These are phyloP conservation scores for Domatiomyces catenatus DNA, from an alignment of 2,329 filamentous ascomycete species.

Conservation along the genomic window DNA sequence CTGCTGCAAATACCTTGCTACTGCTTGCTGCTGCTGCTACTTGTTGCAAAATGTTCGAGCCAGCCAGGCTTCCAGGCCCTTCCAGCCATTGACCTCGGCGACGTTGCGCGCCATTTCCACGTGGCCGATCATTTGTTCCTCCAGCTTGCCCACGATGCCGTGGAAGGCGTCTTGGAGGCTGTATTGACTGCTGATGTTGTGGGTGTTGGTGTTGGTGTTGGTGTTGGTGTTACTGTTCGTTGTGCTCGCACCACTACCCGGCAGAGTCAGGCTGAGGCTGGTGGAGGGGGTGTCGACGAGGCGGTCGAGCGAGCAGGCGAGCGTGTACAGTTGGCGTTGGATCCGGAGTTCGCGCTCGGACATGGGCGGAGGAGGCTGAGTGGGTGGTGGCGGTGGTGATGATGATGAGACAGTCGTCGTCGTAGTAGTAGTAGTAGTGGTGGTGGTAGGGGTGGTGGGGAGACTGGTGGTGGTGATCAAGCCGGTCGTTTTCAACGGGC, in stretches of 20 bases:
- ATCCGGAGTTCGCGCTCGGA: not conserved
- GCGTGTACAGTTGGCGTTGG: not conserved
- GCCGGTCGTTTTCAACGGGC: not conserved
- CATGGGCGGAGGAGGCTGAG: no score
- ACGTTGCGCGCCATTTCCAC: conserved; percentile 8
- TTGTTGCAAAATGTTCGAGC: conserved; percentile 2
- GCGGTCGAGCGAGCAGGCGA: not conserved
- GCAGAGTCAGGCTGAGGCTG: not conserved
- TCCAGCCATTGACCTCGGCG: conserved; percentile 8
- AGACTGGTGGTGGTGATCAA: not conserved
- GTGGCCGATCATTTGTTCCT: conserved; percentile 7
- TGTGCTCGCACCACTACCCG: no score
- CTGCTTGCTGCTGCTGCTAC: not conserved
- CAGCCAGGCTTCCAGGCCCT: conserved; percentile 8
- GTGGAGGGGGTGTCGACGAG: not conserved
- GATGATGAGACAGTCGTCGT: not conserved
- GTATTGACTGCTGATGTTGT: not conserved
- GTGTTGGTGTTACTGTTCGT: no score
- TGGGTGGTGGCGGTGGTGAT: not conserved
- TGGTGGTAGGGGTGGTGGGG: no score
- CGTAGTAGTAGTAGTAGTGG: no score
- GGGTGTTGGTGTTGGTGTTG: not conserved
- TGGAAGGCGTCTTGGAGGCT: conserved; percentile 3
- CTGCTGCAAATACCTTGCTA: not conserved
- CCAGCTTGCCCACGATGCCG: conserved; percentile 6